A percentile compares a stretch with the other conserved stretches of the same genome.
These are phyloP conservation scores for Dichotomocladium elegans DNA, from an alignment of 371 early-diverging fungal species.

Conservation along the genomic window DNA sequence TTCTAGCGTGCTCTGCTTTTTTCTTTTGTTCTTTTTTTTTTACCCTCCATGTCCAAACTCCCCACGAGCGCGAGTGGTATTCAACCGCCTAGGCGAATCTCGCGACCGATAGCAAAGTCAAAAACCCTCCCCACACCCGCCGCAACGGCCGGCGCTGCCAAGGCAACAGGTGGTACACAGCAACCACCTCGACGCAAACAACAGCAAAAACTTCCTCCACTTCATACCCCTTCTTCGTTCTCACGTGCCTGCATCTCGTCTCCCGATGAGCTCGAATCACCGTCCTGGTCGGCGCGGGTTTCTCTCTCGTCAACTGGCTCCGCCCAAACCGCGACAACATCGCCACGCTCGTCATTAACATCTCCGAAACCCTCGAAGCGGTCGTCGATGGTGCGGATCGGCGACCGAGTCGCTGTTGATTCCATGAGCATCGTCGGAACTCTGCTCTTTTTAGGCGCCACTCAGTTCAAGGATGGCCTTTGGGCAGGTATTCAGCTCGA, in stretches of 20 bases:
- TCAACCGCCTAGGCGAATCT: conserved; percentile 15
- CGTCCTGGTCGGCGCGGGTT: conserved; percentile 13
- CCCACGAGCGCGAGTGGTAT: conserved; percentile 17
- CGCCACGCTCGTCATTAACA: conserved; percentile 22
- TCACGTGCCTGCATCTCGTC: conserved; percentile 26
- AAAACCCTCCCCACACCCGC: too few species aligned
- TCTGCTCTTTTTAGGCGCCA: conserved; percentile 67
- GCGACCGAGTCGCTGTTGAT: conserved; percentile 67
- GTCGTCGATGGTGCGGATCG: conserved; percentile 24
- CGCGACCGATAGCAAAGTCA: too few species aligned
- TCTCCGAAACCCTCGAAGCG: conserved; percentile 14
- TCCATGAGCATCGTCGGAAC: conserved; percentile 67
- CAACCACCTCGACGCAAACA: conserved; percentile 15
- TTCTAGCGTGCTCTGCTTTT: conserved; percentile 2
- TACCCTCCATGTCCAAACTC: conserved; percentile 12
- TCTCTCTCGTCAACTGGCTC: conserved; percentile 18
- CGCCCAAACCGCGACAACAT: conserved; percentile 18
- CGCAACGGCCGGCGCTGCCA: too few species aligned
- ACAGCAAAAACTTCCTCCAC: conserved; percentile 11
- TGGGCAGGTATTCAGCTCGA: conserved; percentile 83
- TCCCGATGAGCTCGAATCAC: conserved; percentile 24
- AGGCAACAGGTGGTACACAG: too few species aligned
- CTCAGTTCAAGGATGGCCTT: conserved; percentile 62
- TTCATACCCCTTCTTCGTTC: conserved; percentile 11
- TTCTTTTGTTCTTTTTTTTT: background rate